phyloP scores from a whole-genome alignment of 257 asterid species.

The Nicotiana obtusifolia region DNA sequence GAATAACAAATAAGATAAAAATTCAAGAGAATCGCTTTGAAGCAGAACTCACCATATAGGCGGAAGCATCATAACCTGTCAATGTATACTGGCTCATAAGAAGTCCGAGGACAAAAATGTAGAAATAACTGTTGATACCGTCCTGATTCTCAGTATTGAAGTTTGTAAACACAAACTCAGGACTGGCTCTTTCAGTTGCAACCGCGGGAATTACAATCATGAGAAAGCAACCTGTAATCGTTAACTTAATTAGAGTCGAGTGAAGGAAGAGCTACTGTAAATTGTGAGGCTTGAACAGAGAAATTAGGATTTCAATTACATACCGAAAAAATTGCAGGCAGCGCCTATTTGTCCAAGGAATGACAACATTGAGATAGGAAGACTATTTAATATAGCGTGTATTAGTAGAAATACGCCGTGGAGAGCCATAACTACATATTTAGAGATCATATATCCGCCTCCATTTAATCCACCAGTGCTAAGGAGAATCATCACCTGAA shows the following conservation, averaged over 20 bases:
- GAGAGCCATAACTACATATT: conserved; percentile 61
- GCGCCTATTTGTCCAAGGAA: conserved; percentile 85
- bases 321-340: conserved; percentile 88
- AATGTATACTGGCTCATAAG: conserved; percentile 94
- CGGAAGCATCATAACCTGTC: conserved; percentile 92
- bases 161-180: conserved; percentile 73
- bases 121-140: conserved; percentile 55
- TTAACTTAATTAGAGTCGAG: neutral
- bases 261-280: neutral
- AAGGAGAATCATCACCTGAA: conserved; percentile 82
- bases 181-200: conserved; percentile 73
- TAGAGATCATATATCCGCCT: conserved; percentile 81
- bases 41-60: conserved; percentile 69
- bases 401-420: conserved; percentile 64
- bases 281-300: neutral
- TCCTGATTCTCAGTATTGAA: conserved; percentile 71
- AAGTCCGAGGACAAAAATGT: conserved; percentile 83
- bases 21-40: neutral
- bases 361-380: conserved; percentile 73
- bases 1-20: neutral
- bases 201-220: conserved; percentile 79
- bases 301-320: neutral
- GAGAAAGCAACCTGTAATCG: conserved; percentile 70
- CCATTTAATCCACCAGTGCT: conserved; percentile 81
- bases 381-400: conserved; percentile 76